Evolutionary conservation across 1,284 basidiomycete genomes (phyloP).

Genomic region (Pholiota adiposa): DNA sequence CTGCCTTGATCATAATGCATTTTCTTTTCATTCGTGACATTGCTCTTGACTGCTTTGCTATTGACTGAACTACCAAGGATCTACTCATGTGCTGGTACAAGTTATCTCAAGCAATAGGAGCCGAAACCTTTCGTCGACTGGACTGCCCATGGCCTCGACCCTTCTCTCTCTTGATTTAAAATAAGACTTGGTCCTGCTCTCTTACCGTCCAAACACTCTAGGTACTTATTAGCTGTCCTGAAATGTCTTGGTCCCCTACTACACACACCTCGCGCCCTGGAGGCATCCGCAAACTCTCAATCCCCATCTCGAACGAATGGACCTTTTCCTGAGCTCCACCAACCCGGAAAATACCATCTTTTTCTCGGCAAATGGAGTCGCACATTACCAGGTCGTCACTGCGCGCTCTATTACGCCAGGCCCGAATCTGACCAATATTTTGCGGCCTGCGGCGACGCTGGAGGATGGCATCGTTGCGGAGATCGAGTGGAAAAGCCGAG

Average conservation of each 20-base stretch:
- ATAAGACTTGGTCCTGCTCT: constrained; percentile 14
- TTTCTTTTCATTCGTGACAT: no score
- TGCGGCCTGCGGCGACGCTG: constrained; percentile 39
- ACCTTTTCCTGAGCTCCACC: constrained; percentile 53
- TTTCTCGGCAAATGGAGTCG: constrained; percentile 51
- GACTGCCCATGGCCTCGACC: neutral
- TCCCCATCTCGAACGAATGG: constrained; percentile 35
- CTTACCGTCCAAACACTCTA: neutral
- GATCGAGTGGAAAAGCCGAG: constrained; percentile 49
- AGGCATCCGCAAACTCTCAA: neutral
- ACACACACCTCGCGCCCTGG: neutral
- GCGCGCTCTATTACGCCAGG: constrained; percentile 31
- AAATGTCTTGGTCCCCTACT: neutral
- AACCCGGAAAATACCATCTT: constrained; percentile 52
- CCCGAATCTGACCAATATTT: constrained; percentile 41
- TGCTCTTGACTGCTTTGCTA: no score
- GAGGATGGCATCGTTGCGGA: constrained; percentile 49
- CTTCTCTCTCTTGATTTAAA: constrained; percentile 9
- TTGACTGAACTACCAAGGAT: no score
- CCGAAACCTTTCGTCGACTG: neutral
- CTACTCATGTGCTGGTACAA: no score
- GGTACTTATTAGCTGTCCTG: neutral
- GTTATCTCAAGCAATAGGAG: no score
- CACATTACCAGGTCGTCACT: constrained; percentile 51
- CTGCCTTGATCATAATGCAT: no score